These are phyloP conservation scores for Pleurotus eryngii DNA, from an alignment of 768 basidiomycete genomes.

Conservation along the genomic window DNA sequence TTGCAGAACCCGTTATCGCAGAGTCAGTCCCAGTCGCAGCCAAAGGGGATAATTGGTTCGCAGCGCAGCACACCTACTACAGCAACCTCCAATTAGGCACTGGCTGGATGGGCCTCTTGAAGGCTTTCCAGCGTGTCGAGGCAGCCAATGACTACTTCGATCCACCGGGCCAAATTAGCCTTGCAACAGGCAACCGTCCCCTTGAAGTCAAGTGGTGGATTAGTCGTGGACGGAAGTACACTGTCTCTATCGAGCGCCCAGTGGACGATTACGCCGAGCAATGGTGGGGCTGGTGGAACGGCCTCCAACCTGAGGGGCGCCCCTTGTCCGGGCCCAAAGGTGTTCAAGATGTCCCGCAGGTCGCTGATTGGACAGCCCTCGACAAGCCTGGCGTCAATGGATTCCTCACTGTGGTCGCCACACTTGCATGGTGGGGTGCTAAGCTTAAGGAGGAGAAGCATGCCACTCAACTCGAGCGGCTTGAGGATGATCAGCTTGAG, in stretches of 20 bases:
- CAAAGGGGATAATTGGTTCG: too few relatives aligned
- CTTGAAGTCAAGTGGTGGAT: neutral
- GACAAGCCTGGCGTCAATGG: conserved; percentile 1
- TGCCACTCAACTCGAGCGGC: neutral
- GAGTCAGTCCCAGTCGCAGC: too few relatives aligned
- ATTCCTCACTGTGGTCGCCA: neutral
- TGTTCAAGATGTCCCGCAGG: neutral
- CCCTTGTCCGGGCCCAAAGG: neutral
- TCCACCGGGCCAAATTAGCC: neutral
- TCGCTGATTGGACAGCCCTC: neutral
- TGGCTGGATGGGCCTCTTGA: too few relatives aligned
- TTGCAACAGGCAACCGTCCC: neutral
- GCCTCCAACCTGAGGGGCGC: neutral
- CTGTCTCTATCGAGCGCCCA: neutral
- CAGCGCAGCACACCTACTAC: too few relatives aligned
- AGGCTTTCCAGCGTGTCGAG: too few relatives aligned
- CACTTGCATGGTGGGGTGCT: neutral
- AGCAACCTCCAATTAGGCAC: too few relatives aligned
- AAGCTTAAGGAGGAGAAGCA: neutral
- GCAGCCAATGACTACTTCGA: too few relatives aligned
- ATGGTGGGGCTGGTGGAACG: neutral
- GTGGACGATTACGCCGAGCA: neutral
- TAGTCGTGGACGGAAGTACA: neutral
- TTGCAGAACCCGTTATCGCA: too few relatives aligned
- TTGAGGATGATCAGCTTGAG: neutral